A percentile compares a stretch with the other conserved stretches of the same genome.
These are phyloP conservation scores for Mycena epipterygia DNA, from an alignment of 768 basidiomycete genomes.

Conservation along the genomic window DNA sequence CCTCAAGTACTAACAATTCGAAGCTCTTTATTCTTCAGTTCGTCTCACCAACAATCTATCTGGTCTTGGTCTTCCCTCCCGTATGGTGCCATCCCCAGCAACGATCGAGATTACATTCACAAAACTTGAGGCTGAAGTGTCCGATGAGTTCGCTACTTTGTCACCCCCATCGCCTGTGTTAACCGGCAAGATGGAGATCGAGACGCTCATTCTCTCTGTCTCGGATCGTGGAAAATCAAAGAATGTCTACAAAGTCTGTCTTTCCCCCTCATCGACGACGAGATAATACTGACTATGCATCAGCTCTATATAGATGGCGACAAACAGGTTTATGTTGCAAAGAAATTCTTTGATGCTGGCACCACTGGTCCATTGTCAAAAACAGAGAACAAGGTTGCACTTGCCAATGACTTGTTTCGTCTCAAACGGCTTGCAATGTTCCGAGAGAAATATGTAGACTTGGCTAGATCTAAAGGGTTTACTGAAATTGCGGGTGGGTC, in stretches of 20 bases:
- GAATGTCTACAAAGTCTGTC: background rate
- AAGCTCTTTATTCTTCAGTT: background rate
- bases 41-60: background rate
- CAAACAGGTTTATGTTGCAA: background rate
- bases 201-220: background rate
- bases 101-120: background rate
- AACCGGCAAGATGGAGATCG: background rate
- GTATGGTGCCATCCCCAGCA: background rate
- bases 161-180: no score
- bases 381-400: background rate
- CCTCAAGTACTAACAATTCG: background rate
- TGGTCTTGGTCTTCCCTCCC: background rate
- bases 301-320: background rate
- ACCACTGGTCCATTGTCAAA: background rate
- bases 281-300: background rate
- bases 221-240: conserved; percentile 3
- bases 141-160: background rate
- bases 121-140: background rate
- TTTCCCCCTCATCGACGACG: background rate
- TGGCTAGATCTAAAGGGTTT: background rate
- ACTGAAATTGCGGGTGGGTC: background rate
- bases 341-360: conserved; percentile 1
- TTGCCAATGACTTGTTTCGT: background rate
- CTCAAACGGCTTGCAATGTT: background rate
- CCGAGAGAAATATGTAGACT: background rate